Evolutionary conservation across 1,284 basidiomycete genomes (phyloP).

Genomic region (Anthracocystis setariae): DNA sequence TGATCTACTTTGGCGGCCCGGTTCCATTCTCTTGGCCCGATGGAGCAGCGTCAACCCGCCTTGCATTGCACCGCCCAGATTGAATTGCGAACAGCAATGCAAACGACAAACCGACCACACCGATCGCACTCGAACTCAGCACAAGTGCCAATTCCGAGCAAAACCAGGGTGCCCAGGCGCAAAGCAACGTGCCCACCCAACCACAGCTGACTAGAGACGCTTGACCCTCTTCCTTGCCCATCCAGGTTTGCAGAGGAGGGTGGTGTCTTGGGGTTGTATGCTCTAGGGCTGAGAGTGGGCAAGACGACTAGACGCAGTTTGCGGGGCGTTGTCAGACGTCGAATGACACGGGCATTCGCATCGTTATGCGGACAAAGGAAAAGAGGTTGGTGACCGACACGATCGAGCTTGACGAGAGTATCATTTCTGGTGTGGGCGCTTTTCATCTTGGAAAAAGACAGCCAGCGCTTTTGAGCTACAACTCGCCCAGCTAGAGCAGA

Average conservation of each 20-base stretch:
- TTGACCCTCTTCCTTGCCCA: slow-evolving; percentile 52
- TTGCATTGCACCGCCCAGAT: slow-evolving; percentile 5
- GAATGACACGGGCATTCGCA: slow-evolving; percentile 8
- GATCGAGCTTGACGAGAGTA: slow-evolving; percentile 41
- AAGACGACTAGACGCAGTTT: slow-evolving; percentile 14
- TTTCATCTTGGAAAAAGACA: slow-evolving; percentile 26
- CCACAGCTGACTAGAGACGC: slow-evolving; percentile 33
- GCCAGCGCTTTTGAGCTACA: slow-evolving; percentile 52
- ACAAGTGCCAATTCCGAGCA: not conserved
- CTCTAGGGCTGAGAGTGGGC: slow-evolving; percentile 22
- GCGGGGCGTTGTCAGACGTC: slow-evolving; percentile 24
- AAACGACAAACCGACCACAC: slow-evolving; percentile 15
- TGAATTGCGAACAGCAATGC: slow-evolving; percentile 2
- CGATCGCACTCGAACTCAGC: not conserved
- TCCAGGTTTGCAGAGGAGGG: slow-evolving; percentile 35
- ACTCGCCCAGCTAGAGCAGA: slow-evolving; percentile 59
- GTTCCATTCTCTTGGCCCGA: slow-evolving; percentile 49
- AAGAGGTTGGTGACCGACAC: slow-evolving; percentile 11
- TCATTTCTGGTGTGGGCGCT: slow-evolving; percentile 56
- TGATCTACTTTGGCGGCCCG: slow-evolving; percentile 53
- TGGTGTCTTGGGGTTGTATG: slow-evolving; percentile 46
- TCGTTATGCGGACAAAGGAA: not conserved
- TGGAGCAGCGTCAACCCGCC: slow-evolving; percentile 15
- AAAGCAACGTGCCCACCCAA: slow-evolving; percentile 9
- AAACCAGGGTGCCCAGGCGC: slow-evolving; percentile 28